Conservation (phyloP, 2,329 filamentous ascomycete species). For the Teratosphaeria gauchensis region DNA sequence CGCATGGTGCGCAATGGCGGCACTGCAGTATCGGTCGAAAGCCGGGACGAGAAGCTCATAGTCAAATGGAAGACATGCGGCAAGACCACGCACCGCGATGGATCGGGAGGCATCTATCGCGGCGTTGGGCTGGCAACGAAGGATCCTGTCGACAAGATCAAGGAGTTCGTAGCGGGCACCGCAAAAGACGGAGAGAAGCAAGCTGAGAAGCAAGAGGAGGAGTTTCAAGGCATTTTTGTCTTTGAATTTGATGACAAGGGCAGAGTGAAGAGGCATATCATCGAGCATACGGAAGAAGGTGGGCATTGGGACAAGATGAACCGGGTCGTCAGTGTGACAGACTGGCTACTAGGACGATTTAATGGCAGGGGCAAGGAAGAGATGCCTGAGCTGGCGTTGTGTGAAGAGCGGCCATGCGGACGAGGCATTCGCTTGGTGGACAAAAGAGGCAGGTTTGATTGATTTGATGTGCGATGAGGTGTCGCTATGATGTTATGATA, state of each 20-base stretch:
- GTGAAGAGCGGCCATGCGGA: conserved; percentile 14
- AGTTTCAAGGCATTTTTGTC: conserved; percentile 85
- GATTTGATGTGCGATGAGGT: neutral
- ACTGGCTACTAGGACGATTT: conserved; percentile 83
- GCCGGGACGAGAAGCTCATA: conserved; percentile 66
- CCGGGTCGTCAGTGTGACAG: conserved; percentile 81
- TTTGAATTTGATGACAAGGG: conserved; percentile 92
- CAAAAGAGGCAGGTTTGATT: conserved; percentile 3
- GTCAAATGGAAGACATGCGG: conserved; percentile 77
- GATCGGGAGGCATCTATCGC: conserved; percentile 38
- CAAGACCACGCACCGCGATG: conserved; percentile 37
- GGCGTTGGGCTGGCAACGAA: conserved; percentile 22
- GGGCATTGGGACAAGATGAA: conserved; percentile 75
- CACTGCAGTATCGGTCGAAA: conserved; percentile 26
- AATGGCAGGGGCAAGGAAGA: conserved; percentile 38
- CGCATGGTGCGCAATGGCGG: conserved; percentile 61
- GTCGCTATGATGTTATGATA: neutral
- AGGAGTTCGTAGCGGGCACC: conserved; percentile 43
- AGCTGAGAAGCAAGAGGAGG: conserved; percentile 36
- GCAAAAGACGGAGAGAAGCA: neutral
- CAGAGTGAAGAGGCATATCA: conserved; percentile 75
- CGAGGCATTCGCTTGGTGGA: conserved; percentile 9
- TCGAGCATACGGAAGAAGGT: conserved; percentile 82
- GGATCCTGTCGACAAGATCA: conserved; percentile 46
- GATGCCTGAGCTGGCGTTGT: conserved; percentile 35